These are phyloP conservation scores for Grammothele lineata DNA, from an alignment of 768 basidiomycete genomes.

Conservation along the genomic window DNA sequence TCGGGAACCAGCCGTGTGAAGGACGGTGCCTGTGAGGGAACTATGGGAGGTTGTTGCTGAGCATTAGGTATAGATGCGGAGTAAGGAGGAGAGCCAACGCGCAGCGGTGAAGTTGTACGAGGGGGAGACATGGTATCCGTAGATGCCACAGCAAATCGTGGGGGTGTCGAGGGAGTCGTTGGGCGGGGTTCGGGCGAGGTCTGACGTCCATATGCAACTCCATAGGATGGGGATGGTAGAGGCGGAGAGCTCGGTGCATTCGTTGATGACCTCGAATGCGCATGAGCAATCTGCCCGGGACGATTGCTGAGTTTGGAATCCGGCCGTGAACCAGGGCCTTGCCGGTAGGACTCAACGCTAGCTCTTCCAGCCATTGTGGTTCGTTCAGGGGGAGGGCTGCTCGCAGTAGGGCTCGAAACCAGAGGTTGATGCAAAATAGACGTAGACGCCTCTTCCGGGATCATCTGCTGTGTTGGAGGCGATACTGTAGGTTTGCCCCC, in stretches of 20 bases:
- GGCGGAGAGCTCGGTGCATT: background rate
- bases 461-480: background rate
- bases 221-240: background rate
- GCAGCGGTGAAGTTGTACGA: constrained; percentile 8
- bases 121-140: constrained; percentile 3
- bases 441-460: constrained; percentile 8
- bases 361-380: constrained; percentile 5
- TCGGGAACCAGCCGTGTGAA: constrained; percentile 10
- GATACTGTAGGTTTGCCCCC: background rate
- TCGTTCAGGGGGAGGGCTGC: constrained; percentile 13
- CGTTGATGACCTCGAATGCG: too few relatives aligned
- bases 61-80: background rate
- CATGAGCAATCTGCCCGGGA: background rate
- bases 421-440: constrained; percentile 17
- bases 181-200: constrained; percentile 5
- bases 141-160: constrained; percentile 5
- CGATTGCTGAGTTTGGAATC: constrained; percentile 32
- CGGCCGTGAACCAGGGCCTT: constrained; percentile 29
- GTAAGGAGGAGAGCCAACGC: constrained; percentile 5
- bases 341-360: constrained; percentile 34
- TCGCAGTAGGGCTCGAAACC: constrained; percentile 26
- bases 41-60: background rate
- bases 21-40: background rate
- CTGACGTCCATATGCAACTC: background rate
- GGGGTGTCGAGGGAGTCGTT: constrained; percentile 3